Conservation (phyloP, 257 asterid genomes). For the Nicotiana paniculata region DNA sequence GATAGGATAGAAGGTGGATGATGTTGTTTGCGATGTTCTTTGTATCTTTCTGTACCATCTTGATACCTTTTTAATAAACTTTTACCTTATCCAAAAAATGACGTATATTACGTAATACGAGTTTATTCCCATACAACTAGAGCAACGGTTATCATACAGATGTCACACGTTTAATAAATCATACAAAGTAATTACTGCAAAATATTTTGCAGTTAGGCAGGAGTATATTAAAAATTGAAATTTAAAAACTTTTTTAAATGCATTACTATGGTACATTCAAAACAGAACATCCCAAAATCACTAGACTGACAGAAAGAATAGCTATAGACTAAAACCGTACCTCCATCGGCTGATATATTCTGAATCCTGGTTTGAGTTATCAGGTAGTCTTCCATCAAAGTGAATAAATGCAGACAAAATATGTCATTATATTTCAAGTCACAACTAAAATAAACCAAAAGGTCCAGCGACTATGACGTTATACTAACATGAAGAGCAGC, state of each 20-base stretch:
- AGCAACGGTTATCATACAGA: not conserved
- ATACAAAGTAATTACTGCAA: not conserved
- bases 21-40: too few relatives aligned
- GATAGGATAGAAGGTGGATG: too few relatives aligned
- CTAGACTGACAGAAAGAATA: not conserved
- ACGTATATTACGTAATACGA: not conserved
- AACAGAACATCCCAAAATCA: not conserved
- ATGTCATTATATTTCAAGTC: not conserved
- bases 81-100: too few relatives aligned
- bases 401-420: not conserved
- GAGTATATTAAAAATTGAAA: not conserved
- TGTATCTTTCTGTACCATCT: too few relatives aligned
- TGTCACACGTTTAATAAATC: not conserved
- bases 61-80: too few relatives aligned
- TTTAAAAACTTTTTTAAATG: not conserved
- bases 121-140: not conserved
- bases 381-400: not conserved
- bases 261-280: not conserved
- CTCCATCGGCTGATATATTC: not conserved
- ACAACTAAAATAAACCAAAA: not conserved
- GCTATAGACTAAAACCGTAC: not conserved
- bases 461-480: not conserved
- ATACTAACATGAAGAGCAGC: not conserved
- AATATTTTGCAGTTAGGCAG: not conserved
- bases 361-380: not conserved